phyloP scores from a whole-genome alignment of 2,329 filamentous ascomycete species.

The Delphinella strobiligena region DNA sequence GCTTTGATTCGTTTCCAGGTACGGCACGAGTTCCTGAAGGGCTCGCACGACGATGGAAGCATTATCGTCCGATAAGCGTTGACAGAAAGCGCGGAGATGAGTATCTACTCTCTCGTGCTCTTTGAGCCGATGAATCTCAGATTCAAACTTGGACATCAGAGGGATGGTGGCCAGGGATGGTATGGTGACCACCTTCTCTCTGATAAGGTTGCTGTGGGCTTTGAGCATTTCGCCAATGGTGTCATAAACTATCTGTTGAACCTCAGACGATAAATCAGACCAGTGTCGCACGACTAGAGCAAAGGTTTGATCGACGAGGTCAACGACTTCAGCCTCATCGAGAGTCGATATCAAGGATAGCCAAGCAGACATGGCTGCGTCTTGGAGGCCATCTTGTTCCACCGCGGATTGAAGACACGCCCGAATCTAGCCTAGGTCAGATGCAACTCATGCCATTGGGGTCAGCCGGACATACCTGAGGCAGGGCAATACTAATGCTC shows the following conservation, averaged over 20 bases:
- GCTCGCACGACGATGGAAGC: conserved; percentile 74
- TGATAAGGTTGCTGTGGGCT: conserved; percentile 49
- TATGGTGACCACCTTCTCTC: conserved; percentile 58
- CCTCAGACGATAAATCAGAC: conserved; percentile 50
- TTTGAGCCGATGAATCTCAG: conserved; percentile 53
- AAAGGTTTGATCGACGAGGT: conserved; percentile 77
- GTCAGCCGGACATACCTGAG: conserved; percentile 51
- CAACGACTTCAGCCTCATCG: conserved; percentile 65
- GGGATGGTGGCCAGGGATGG: conserved; percentile 66
- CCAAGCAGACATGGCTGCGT: conserved; percentile 77
- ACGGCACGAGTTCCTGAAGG: conserved; percentile 62
- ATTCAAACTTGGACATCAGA: conserved; percentile 55
- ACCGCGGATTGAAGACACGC: conserved; percentile 85
- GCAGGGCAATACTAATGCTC: conserved; percentile 66
- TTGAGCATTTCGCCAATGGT: conserved; percentile 55
- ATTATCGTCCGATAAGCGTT: conserved; percentile 71
- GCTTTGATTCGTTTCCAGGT: conserved; percentile 60
- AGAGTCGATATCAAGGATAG: conserved; percentile 62
- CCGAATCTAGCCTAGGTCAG: conserved; percentile 51
- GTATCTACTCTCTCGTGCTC: conserved; percentile 52
- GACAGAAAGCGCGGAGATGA: conserved; percentile 57
- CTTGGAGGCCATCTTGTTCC: conserved; percentile 59
- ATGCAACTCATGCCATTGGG: background rate
- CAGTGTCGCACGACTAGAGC: conserved; percentile 78
- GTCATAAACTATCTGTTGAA: conserved; percentile 46